phyloP scores from a whole-genome alignment of 768 basidiomycete species.

The Pilatotrama ljubarskyi region DNA sequence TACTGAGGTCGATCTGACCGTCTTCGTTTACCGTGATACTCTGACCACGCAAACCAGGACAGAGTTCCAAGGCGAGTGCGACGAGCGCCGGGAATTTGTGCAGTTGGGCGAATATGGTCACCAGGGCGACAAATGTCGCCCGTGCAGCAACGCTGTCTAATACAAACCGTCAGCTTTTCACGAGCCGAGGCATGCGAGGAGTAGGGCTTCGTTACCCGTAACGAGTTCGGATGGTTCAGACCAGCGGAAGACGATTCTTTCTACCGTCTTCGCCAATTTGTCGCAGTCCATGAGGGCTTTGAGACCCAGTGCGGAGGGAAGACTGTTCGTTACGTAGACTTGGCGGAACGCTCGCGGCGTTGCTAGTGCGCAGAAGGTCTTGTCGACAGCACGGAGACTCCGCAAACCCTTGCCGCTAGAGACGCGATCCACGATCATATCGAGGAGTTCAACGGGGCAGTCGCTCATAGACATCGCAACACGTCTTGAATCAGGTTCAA shows the following conservation, averaged over 20 bases:
- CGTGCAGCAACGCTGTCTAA: not conserved
- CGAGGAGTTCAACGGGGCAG: constrained; percentile 19
- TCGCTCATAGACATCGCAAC: constrained; percentile 3
- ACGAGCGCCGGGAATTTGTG: not conserved
- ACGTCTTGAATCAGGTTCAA: not conserved
- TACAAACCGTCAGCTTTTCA: not conserved
- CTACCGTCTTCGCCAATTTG: constrained; percentile 5
- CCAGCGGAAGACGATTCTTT: constrained; percentile 14
- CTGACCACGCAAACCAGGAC: not conserved
- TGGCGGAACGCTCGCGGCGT: constrained; percentile 18
- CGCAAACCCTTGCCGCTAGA: constrained; percentile 5
- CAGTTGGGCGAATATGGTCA: not conserved
- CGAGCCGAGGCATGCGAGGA: not conserved
- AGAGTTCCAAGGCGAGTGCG: constrained; percentile 15
- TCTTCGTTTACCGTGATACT: constrained; percentile 3
- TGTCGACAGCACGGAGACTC: constrained; percentile 14
- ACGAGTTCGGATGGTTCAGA: not conserved
- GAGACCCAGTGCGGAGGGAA: not conserved
- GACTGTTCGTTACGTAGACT: constrained; percentile 13
- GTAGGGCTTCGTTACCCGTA: not conserved
- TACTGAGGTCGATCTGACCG: not conserved
- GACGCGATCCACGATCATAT: constrained; percentile 8
- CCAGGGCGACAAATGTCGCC: not conserved
- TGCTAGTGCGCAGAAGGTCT: constrained; percentile 15
- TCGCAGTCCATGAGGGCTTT: constrained; percentile 5